Percentiles rank a stretch among this genome's conserved stretches.
phyloP scores from a whole-genome alignment of 1,139 yeast species.

The Hemisphaericaspora subhashii region DNA sequence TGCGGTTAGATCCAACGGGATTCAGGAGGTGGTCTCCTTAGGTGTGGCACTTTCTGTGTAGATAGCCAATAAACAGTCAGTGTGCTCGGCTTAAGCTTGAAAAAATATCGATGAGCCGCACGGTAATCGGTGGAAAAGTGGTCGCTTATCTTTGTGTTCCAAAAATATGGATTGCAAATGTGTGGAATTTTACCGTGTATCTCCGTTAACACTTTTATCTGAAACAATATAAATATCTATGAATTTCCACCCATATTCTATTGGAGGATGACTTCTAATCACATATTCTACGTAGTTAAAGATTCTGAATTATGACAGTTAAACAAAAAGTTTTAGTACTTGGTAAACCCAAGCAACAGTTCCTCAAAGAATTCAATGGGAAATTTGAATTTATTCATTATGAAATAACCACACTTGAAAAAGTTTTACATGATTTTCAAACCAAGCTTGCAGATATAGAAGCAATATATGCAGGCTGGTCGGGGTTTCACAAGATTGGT shows the following conservation, averaged over 20 bases:
- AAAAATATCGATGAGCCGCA: constrained; percentile 8
- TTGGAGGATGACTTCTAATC: too few relatives aligned
- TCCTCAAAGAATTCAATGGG: constrained; percentile 26
- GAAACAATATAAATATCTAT: too few relatives aligned
- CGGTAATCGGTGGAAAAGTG: constrained; percentile 9
- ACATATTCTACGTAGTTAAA: neutral
- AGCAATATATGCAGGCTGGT: constrained; percentile 68
- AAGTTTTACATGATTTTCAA: constrained; percentile 38
- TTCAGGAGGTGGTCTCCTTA: neutral
- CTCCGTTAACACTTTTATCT: too few relatives aligned
- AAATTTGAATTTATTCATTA: constrained; percentile 47
- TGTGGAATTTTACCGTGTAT: too few relatives aligned
- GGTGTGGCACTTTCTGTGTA: neutral
- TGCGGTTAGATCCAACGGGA: neutral
- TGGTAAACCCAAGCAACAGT: constrained; percentile 35
- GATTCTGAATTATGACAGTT: constrained; percentile 13
- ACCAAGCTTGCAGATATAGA: constrained; percentile 39
- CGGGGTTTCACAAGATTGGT: constrained; percentile 51
- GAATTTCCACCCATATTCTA: too few relatives aligned
- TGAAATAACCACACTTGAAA: constrained; percentile 38
- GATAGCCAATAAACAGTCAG: neutral
- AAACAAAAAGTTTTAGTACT: constrained; percentile 44
- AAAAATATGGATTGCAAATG: too few relatives aligned
- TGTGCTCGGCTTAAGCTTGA: neutral
- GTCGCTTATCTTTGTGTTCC: neutral